Conservation (phyloP, 2,329 filamentous ascomycete genomes). For the Botrytis aclada region DNA sequence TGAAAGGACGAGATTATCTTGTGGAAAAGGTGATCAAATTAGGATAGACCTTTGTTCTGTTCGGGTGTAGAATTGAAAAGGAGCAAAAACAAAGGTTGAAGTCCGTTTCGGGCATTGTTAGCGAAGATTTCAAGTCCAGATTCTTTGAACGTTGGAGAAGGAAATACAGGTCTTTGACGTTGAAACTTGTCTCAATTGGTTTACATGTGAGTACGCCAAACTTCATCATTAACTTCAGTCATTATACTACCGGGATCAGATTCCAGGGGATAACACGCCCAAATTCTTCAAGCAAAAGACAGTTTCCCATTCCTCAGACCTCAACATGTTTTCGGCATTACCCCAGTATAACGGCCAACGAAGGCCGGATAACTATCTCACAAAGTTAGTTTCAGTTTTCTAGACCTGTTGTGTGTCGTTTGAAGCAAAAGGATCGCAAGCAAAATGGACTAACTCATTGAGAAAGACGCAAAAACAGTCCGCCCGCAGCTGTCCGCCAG, state of each 20-base stretch:
- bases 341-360: neutral
- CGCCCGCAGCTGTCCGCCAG: neutral
- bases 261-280: neutral
- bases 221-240: neutral
- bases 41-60: neutral
- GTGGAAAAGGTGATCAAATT: too few relatives aligned
- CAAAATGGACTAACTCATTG: neutral
- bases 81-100: neutral
- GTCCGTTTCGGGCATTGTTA: neutral
- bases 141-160: neutral
- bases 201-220: neutral
- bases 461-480: neutral
- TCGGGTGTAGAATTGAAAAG: neutral
- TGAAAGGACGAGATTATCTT: neutral
- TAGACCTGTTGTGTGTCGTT: neutral
- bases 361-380: neutral
- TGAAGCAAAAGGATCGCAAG: neutral
- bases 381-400: neutral
- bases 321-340: neutral
- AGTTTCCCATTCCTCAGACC: neutral
- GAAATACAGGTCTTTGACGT: neutral
- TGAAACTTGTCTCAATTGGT: neutral
- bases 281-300: neutral
- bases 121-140: neutral
- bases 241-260: neutral